Evolutionary conservation across 495 filamentous ascomycete species (phyloP).

Genomic region (Pseudevernia furfuracea): DNA sequence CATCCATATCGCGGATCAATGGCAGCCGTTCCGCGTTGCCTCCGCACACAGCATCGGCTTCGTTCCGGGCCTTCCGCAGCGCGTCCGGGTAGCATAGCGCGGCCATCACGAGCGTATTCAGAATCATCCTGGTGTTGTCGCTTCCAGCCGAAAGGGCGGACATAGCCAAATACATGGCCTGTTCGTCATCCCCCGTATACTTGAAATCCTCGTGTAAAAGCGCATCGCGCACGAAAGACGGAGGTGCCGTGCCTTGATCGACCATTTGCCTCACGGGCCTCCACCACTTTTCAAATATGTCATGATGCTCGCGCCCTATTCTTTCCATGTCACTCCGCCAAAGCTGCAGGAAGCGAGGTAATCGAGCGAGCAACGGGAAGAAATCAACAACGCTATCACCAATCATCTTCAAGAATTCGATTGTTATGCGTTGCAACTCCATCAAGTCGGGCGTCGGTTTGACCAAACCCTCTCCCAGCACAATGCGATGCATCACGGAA

Average conservation of each 20-base stretch:
- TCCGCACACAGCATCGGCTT: slow-evolving; percentile 37
- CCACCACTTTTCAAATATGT: slow-evolving; percentile 36
- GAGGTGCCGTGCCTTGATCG: slow-evolving; percentile 25
- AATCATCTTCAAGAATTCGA: slow-evolving; percentile 29
- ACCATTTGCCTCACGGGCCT: slow-evolving; percentile 27
- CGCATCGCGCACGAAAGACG: slow-evolving; percentile 31
- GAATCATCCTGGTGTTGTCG: slow-evolving; percentile 37
- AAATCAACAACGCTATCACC: slow-evolving; percentile 33
- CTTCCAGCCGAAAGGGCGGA: slow-evolving; percentile 39
- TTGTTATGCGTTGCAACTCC: slow-evolving; percentile 29
- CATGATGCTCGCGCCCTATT: slow-evolving; percentile 28
- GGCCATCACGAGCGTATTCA: slow-evolving; percentile 38
- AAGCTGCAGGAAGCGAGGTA: slow-evolving; percentile 35
- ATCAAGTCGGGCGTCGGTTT: slow-evolving; percentile 27
- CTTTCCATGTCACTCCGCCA: slow-evolving; percentile 36
- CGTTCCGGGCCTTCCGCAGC: slow-evolving; percentile 29
- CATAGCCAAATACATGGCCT: slow-evolving; percentile 41
- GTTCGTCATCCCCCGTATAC: slow-evolving; percentile 34
- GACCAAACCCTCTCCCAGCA: slow-evolving; percentile 26
- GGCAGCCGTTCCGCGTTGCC: slow-evolving; percentile 32
- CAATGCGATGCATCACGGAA: slow-evolving; percentile 36
- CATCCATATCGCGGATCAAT: slow-evolving; percentile 24
- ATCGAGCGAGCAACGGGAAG: slow-evolving; percentile 32
- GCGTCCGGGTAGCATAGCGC: slow-evolving; percentile 30
- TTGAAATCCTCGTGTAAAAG: slow-evolving; percentile 33